These are phyloP conservation scores for Peniophora sp. DNA, from an alignment of 1,284 basidiomycete species.

Conservation along the genomic window DNA sequence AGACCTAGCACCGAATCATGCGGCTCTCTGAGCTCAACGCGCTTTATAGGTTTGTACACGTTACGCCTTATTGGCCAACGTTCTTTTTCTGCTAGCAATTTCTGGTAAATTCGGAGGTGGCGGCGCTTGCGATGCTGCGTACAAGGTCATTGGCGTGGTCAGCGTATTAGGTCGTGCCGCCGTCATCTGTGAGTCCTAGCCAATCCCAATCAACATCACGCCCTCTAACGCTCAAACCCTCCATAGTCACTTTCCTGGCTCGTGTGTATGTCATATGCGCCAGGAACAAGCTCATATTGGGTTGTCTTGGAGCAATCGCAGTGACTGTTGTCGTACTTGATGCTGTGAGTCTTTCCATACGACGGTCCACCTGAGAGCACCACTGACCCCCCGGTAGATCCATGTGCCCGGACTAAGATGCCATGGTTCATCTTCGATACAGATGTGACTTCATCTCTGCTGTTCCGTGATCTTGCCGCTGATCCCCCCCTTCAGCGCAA, in stretches of 20 bases:
- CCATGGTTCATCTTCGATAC: slow-evolving; percentile 12
- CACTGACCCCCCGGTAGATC: slow-evolving; percentile 10
- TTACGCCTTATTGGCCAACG: slow-evolving; percentile 25
- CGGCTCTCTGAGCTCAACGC: too few relatives aligned
- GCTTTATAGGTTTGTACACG: too few relatives aligned
- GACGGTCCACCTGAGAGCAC: slow-evolving; percentile 9
- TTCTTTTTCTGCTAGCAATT: slow-evolving; percentile 24
- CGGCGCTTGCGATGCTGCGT: slow-evolving; percentile 24
- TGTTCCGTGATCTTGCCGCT: not conserved
- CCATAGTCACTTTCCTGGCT: slow-evolving; percentile 20
- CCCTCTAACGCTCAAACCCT: too few relatives aligned
- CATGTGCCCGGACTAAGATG: slow-evolving; percentile 15
- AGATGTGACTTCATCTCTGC: slow-evolving; percentile 7
- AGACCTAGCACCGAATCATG: too few relatives aligned
- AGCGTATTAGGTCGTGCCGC: slow-evolving; percentile 24
- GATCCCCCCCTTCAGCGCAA: slow-evolving; percentile 12
- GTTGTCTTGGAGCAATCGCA: slow-evolving; percentile 18
- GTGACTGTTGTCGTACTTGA: slow-evolving; percentile 20
- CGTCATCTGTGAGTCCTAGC: slow-evolving; percentile 20
- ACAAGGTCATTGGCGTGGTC: slow-evolving; percentile 21
- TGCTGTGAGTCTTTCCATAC: slow-evolving; percentile 17
- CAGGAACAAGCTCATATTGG: slow-evolving; percentile 17
- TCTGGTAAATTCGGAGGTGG: slow-evolving; percentile 14
- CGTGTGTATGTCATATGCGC: slow-evolving; percentile 25
- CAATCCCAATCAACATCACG: not conserved